These are phyloP conservation scores for Vitis cinerea DNA, from an alignment of 164 flowering plant genomes.

Conservation along the genomic window DNA sequence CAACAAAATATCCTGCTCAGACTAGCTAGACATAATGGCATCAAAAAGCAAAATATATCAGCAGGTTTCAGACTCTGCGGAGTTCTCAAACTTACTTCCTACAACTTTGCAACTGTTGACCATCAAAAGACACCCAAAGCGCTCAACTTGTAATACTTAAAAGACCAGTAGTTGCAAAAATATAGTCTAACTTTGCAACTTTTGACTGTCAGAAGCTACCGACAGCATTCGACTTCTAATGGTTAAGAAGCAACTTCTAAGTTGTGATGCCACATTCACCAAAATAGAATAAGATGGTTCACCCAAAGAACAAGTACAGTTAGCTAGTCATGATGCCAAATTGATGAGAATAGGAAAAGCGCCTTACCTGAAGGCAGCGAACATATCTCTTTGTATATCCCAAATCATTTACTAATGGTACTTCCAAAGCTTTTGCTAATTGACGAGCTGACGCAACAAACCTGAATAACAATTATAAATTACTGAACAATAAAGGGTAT, in stretches of 20 bases:
- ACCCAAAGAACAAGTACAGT: no score
- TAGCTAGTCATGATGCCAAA: not conserved
- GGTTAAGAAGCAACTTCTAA: no score
- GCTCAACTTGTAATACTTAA: not conserved
- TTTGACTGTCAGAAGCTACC: no score
- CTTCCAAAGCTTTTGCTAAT: slow-evolving; percentile 94
- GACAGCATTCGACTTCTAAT: no score
- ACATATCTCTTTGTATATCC: slow-evolving; percentile 99
- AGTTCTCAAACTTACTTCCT: not conserved
- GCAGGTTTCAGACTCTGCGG: no score
- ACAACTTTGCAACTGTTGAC: not conserved
- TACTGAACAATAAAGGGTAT: not conserved
- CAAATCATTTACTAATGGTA: slow-evolving; percentile 94
- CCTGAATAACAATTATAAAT: slow-evolving; percentile 33
- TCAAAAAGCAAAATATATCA: no score
- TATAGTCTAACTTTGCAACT: no score
- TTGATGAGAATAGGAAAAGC: slow-evolving; percentile 2
- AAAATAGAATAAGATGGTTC: no score
- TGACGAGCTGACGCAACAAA: slow-evolving; percentile 70
- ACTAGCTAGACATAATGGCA: no score
- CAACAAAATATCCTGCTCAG: no score
- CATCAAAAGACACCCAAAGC: not conserved
- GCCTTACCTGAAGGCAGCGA: slow-evolving; percentile 91
- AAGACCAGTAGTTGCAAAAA: not conserved
- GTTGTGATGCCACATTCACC: no score